These are phyloP conservation scores for Backusella parvicylindrica DNA, from an alignment of 192 early-diverging fungal genomes.

Conservation along the genomic window DNA sequence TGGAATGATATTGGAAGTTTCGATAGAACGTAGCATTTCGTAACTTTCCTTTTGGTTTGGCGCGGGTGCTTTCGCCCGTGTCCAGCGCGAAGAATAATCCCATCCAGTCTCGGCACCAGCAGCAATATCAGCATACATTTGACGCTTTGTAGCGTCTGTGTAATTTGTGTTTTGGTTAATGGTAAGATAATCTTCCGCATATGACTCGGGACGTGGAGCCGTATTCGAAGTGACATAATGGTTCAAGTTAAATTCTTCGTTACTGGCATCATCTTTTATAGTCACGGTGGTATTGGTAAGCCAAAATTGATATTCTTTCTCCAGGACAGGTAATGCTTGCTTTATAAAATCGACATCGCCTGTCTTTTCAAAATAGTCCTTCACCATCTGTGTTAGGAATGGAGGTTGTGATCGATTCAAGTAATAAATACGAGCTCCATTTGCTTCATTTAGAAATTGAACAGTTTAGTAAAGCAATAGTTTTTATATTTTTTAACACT, in stretches of 20 bases:
- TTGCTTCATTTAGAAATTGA: conserved; percentile 36
- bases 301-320: conserved; percentile 66
- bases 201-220: conserved; percentile 65
- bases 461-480: background rate
- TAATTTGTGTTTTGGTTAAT: conserved; percentile 42
- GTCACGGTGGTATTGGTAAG: conserved; percentile 43
- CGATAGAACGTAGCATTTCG: conserved; percentile 46
- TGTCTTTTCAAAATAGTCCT: conserved; percentile 51
- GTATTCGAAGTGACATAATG: conserved; percentile 54
- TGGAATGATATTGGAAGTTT: conserved; percentile 57
- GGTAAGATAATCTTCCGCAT: conserved; percentile 53
- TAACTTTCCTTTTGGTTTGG: conserved; percentile 11
- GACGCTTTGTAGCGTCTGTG: conserved; percentile 16
- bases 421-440: conserved; percentile 74
- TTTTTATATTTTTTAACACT: conserved; percentile 16
- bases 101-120: conserved; percentile 70
- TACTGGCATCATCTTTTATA: conserved; percentile 21
- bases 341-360: conserved; percentile 43
- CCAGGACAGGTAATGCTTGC: conserved; percentile 49
- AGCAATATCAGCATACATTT: conserved; percentile 61
- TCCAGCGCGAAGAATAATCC: conserved; percentile 71
- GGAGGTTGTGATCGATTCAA: conserved; percentile 76
- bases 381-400: conserved; percentile 65
- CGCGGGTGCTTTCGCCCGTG: conserved; percentile 21
- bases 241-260: conserved; percentile 38